Conservation (phyloP, 2,329 filamentous ascomycete genomes). For the Colletotrichum destructivum region DNA sequence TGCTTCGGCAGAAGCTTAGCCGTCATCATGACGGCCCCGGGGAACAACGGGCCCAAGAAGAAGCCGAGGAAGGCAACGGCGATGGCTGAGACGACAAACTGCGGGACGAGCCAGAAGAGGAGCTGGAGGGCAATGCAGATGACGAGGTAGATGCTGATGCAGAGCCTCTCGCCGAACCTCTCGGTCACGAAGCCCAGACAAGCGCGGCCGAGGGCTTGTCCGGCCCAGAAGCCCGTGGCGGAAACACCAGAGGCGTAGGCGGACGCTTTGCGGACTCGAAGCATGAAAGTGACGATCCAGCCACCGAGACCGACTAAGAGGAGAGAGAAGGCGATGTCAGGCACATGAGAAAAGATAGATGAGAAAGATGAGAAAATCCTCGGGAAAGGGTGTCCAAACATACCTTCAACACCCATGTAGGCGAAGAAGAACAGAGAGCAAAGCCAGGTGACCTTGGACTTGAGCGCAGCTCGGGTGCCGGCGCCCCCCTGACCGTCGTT, state of each 20-base stretch:
- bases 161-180: slow-evolving; percentile 74
- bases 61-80: slow-evolving; percentile 80
- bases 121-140: slow-evolving; percentile 74
- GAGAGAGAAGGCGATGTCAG: slow-evolving; percentile 28
- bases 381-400: neutral
- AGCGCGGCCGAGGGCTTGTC: slow-evolving; percentile 78
- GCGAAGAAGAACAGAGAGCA: slow-evolving; percentile 78
- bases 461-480: slow-evolving; percentile 57
- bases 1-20: slow-evolving; percentile 79
- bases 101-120: slow-evolving; percentile 69
- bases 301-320: slow-evolving; percentile 74
- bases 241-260: slow-evolving; percentile 80
- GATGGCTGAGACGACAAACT: slow-evolving; percentile 72
- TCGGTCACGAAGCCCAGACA: slow-evolving; percentile 80
- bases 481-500: slow-evolving; percentile 46
- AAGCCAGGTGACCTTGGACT: slow-evolving; percentile 73
- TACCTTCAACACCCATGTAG: slow-evolving; percentile 80
- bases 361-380: neutral
- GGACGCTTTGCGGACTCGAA: slow-evolving; percentile 75
- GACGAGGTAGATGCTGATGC: slow-evolving; percentile 73
- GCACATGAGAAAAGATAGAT: too few species aligned
- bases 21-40: slow-evolving; percentile 78
- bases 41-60: slow-evolving; percentile 82
- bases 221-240: slow-evolving; percentile 85
- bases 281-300: slow-evolving; percentile 88